Conservation (phyloP, 2,329 filamentous ascomycete species). For the Trichoderma sp. region DNA sequence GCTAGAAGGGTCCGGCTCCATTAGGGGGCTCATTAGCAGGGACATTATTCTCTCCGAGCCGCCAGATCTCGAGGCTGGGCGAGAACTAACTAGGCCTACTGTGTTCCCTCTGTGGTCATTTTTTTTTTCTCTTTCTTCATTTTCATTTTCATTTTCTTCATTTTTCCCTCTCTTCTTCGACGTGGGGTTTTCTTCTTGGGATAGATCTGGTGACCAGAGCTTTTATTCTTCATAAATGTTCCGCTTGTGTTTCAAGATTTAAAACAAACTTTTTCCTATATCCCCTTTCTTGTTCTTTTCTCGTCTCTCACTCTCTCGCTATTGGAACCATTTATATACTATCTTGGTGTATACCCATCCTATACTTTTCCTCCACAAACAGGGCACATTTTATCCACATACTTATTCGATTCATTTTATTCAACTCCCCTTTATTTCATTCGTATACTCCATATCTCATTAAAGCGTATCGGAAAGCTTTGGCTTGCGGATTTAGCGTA, state of each 20-base stretch:
- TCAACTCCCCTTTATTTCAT: background rate
- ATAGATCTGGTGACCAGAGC: background rate
- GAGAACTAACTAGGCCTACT: background rate
- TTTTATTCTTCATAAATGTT: constrained; percentile 2
- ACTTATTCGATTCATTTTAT: background rate
- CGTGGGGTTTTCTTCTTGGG: background rate
- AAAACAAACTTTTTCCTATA: background rate
- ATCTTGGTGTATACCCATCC: background rate
- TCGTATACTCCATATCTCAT: background rate
- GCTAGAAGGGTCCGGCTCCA: background rate
- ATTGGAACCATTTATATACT: background rate
- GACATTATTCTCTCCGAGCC: background rate
- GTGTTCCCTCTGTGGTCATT: background rate
- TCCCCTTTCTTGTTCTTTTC: constrained; percentile 3
- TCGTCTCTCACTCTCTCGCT: constrained; percentile 7
- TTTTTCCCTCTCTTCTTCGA: background rate
- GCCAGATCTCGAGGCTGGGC: background rate
- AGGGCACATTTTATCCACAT: background rate
- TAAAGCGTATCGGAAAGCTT: background rate
- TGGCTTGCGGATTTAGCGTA: background rate
- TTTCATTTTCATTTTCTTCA: background rate
- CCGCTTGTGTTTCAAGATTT: constrained; percentile 6
- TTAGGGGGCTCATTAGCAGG: background rate
- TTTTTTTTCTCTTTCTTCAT: background rate
- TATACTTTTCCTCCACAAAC: background rate